Conservation (phyloP, 1,139 yeast species). For the Scheffersomyces titani region DNA sequence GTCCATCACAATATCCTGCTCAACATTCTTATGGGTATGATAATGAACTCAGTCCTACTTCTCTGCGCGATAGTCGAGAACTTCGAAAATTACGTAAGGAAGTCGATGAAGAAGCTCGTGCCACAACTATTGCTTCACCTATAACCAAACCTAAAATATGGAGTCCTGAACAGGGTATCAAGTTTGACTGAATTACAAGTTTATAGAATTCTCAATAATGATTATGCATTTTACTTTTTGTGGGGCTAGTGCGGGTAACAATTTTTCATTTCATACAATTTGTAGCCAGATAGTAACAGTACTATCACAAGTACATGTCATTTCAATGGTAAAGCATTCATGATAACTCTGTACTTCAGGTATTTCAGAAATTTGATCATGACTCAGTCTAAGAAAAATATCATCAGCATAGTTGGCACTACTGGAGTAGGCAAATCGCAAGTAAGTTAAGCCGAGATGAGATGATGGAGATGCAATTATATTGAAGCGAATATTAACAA, state of each 20-base stretch:
- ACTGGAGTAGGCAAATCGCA: constrained; percentile 99
- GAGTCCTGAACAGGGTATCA: constrained; percentile 35
- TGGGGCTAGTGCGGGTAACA: neutral
- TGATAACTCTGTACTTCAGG: constrained; percentile 7
- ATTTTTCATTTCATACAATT: neutral
- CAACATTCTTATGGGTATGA: constrained; percentile 4
- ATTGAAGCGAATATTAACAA: constrained; percentile 2
- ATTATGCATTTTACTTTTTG: neutral
- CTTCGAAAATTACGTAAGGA: neutral
- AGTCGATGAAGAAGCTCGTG: neutral
- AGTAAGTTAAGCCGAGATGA: constrained; percentile 31
- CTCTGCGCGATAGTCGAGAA: neutral
- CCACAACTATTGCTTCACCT: constrained; percentile 3
- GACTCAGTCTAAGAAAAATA: constrained; percentile 33
- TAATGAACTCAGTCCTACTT: neutral
- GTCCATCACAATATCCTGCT: neutral
- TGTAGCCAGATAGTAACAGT: neutral
- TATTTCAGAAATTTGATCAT: constrained; percentile 15
- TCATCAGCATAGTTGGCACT: constrained; percentile 85
- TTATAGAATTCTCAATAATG: neutral
- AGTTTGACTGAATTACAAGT: constrained; percentile 19
- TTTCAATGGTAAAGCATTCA: neutral
- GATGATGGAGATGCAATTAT: neutral
- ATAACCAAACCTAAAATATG: constrained; percentile 22
- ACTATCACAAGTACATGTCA: neutral